Percentiles rank a stretch among this genome's conserved stretches.
Evolutionary conservation across 768 basidiomycete genomes (phyloP).

Genomic region (Clavaria fumosa): DNA sequence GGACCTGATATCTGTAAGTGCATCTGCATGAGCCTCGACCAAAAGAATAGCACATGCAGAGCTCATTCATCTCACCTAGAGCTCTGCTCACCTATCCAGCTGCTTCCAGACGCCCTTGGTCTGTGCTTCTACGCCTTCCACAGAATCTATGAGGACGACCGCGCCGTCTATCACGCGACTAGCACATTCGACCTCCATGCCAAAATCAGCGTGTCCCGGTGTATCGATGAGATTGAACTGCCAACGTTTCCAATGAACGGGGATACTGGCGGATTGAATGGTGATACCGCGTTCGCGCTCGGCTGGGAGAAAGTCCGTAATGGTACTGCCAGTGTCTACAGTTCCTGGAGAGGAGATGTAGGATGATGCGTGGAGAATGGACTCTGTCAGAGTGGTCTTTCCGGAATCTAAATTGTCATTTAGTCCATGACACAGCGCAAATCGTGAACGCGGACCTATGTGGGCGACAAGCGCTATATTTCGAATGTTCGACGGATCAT

Average conservation of each 20-base stretch:
- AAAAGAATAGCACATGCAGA: not conserved
- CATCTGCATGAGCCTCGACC: conserved; percentile 5
- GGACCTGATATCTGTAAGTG: conserved; percentile 53
- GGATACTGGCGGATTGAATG: conserved; percentile 84
- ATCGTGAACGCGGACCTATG: conserved; percentile 39
- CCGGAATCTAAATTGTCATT: conserved; percentile 51
- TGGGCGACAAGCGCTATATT: conserved; percentile 86
- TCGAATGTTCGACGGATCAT: conserved; percentile 34
- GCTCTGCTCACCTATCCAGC: conserved; percentile 52
- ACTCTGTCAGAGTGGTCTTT: conserved; percentile 82
- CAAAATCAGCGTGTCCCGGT: conserved; percentile 87
- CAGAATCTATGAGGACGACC: conserved; percentile 76
- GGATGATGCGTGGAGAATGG: conserved; percentile 60
- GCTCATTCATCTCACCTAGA: conserved; percentile 25
- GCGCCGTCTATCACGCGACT: conserved; percentile 84
- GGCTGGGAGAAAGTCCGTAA: conserved; percentile 79
- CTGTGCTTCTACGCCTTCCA: conserved; percentile 84
- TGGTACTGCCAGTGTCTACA: conserved; percentile 83
- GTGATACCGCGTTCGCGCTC: conserved; percentile 87
- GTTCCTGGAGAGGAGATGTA: conserved; percentile 64
- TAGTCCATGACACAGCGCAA: conserved; percentile 4
- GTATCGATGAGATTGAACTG: conserved; percentile 82
- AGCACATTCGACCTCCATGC: conserved; percentile 94
- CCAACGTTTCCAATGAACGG: conserved; percentile 75
- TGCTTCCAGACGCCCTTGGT: conserved; percentile 84